Evolutionary conservation across 169 alveolate genomes (phyloP), one percentile per base, ranked within the genome.

Genomic region (Plasmodium coatneyi): DNA sequence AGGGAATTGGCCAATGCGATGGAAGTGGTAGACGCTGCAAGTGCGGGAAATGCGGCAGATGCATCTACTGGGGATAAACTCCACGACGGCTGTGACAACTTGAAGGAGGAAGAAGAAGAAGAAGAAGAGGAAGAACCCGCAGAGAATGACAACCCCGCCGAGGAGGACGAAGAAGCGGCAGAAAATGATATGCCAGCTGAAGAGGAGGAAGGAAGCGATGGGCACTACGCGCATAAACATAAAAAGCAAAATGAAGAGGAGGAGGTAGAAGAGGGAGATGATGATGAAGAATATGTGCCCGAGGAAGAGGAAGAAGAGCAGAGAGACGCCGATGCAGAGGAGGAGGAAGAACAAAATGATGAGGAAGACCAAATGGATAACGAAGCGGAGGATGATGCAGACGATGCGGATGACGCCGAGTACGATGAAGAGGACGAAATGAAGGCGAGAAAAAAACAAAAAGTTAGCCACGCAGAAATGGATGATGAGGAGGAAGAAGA

Each of bases 401-500:
- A n/a, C n/a, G n/a, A n/a, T n/a, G n/a, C n/a, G n/a, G n/a, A n/a
- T n/a, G n/a, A 4, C 5, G 9, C 46, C 46, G 39, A 34, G 39
- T 34, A 34, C 39, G 39, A 36, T 36, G 71, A 19, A 14, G 54
- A 80, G 54, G 72, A 80, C 1, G 39, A 49, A 28, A 56, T 9
- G 10, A 28, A 83, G 74, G 82, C 41, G 6, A 19, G 71, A 19
- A 71, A 34, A 46, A 34, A 74, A 14, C 36, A 80, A 43, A 71
- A 79, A 71, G 36, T 22, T 9, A 54, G 82, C 7, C 49, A 80
- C 25, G 71, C 60, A 52, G 90, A 89, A 9, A 79, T n/a, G 12
- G 39, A 87, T 28, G 89, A 79, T 19, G 81, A 87, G 6, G 80
- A 30, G 12, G 39, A 87, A 28, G 89, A 79, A 10, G 81, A 87